Evolutionary conservation across 495 filamentous ascomycete genomes (phyloP).

Genomic region (Durotheca rogersii): DNA sequence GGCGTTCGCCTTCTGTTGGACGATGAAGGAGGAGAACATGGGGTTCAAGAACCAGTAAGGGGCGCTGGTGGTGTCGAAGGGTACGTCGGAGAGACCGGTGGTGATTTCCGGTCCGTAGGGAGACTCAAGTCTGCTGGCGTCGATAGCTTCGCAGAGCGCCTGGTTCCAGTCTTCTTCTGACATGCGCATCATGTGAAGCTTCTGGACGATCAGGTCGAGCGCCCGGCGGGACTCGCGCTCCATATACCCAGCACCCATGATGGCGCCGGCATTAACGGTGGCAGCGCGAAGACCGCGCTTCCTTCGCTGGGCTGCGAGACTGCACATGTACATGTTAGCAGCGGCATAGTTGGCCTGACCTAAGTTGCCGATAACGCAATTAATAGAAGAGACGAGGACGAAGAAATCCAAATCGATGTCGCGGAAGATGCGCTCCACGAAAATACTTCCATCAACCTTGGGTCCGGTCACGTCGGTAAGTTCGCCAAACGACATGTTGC

Average conservation of each 20-base stretch:
- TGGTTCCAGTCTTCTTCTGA: slow-evolving; percentile 25
- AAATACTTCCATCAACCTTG: slow-evolving; percentile 38
- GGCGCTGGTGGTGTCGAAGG: neutral
- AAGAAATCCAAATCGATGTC: slow-evolving; percentile 46
- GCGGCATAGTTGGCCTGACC: slow-evolving; percentile 55
- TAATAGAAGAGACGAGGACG: slow-evolving; percentile 40
- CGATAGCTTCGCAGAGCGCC: slow-evolving; percentile 18
- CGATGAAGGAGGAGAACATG: slow-evolving; percentile 2
- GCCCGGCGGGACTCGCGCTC: slow-evolving; percentile 8
- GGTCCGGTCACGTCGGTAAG: slow-evolving; percentile 33
- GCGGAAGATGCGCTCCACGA: slow-evolving; percentile 41
- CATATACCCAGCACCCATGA: slow-evolving; percentile 49
- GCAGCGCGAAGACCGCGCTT: slow-evolving; percentile 34
- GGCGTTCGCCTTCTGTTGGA: neutral
- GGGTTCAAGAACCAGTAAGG: slow-evolving; percentile 7
- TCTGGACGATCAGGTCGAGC: slow-evolving; percentile 30
- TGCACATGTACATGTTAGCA: slow-evolving; percentile 50
- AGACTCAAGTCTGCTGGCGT: slow-evolving; percentile 7
- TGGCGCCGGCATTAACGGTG: slow-evolving; percentile 43
- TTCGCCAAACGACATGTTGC: slow-evolving; percentile 33
- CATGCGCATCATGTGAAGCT: slow-evolving; percentile 16
- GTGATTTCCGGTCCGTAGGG: slow-evolving; percentile 11
- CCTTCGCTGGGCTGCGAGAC: slow-evolving; percentile 37
- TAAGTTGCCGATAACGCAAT: slow-evolving; percentile 37
- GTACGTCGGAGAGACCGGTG: slow-evolving; percentile 19